Evolutionary conservation across 192 early-diverging fungal genomes (phyloP), one percentile per base, ranked within the genome.

Genomic region (Podila horticola): DNA sequence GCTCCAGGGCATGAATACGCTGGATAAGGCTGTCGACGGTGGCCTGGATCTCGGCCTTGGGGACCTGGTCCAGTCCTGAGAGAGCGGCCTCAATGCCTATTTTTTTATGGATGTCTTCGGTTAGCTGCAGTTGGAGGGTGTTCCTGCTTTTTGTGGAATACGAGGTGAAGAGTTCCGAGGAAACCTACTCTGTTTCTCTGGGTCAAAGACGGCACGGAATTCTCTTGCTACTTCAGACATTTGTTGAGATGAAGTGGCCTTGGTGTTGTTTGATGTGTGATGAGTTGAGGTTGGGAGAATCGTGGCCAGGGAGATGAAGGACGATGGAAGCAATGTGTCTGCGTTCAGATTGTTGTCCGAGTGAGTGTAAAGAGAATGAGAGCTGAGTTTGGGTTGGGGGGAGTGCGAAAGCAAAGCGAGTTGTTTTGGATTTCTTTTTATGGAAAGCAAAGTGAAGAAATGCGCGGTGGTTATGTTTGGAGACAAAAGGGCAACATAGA

Each of bases 1-100:
- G 92, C 59, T 89, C 87, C 5, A 93, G 83, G 19, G 72, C 74
- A 57, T 86, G 86, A 30, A 92, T 87, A n/a, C 83, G 73, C 33
- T 84, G 70, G 12, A 90, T 66, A 0, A 88, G 49, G 12, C 41
- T 66, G 30, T 86, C 87, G 34, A 89, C 82, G 24, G 69, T 69
- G 9, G 48, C 9, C 12, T 76, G 72, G 11, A 86, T 64, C 24
- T 82, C 63, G 11, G 58, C 2, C 50, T 83, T 84, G 45, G 72
- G 58, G 24, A 85, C 71, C 17, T 69, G 62, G 62, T 68, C 66
- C 45, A 81, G 41, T 51, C 57, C 48, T n/a, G 19, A 45, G 10
- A 81, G 65, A 4, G 36, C 66, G n/a, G 58, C 31, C 41, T 81
- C 77, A 33, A 81, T 81, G 34, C 65, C 77, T 81, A 4, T n/a